Evolutionary conservation across 1,284 basidiomycete genomes (phyloP), one percentile per base, ranked within the genome.

Genomic region (Malassezia caprae): DNA sequence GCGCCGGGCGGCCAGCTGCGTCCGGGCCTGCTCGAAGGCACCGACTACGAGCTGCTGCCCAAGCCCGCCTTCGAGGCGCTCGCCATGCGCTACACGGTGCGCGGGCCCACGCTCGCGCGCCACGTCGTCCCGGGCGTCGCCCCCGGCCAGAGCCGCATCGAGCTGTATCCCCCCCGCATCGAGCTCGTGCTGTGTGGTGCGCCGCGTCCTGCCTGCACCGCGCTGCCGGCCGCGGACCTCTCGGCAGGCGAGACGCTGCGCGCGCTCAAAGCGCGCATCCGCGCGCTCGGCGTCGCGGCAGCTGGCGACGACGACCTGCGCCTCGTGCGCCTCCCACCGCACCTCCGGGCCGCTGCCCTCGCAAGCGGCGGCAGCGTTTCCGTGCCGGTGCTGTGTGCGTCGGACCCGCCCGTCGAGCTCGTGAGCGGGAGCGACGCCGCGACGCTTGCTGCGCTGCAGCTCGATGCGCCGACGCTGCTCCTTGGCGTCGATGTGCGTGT

Each of bases 41-140:
- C 84, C 23, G 84, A 94, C 69, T 83, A 86, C 54, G 84, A 88
- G 68, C 86, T 83, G 66, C 78, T 96, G 4, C 86, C 88, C 0
- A 78, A 80, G 51, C 78, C 80, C 24, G 83, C 83, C 6, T 94
- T 88, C 89, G 70, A 79, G 21, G 78, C 80, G 21, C 80, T 96
- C 34, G 76, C 79, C 2, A 63, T 78, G 43, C 88, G 86, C 84
- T 90, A 89, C 74, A 87, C 87, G 15, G 62, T 78, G 48, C 76
- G 81, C 1, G 74, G 72, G 12, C 76, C 79, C 43, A 76, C 81
- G 2, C 77, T 90, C 43, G 79, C 82, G 28, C 82, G 87, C 49
- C 78, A 79, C 19, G 84, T 89, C 52, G 82, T 89, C 56, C 76
- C 78, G 4, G 61, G 62, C 27, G 53, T 53, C 13, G 47, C 39